Base-by-base conservation (phyloP, 2,329 filamentous ascomycete species). In the Aureobasidium lini region DNA sequence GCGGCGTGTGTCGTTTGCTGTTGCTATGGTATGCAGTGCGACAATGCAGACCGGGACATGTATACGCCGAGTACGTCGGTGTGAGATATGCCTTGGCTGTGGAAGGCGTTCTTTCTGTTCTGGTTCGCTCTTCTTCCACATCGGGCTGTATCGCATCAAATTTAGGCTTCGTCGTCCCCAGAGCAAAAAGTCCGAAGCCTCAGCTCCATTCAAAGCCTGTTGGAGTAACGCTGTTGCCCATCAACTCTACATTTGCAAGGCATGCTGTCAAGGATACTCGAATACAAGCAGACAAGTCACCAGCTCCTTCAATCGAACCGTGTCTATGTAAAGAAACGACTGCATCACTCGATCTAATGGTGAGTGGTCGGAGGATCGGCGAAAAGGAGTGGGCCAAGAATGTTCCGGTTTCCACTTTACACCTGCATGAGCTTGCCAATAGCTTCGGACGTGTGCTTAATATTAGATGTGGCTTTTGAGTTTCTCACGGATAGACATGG, bases 401-500 rank as follows among this genome's bases (percentile, higher is more conserved):
- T 34, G 40, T 13, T 37, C 52, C 52, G 52, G 31, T 37, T 28
- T 23, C 11, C n/a, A n/a, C 42, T 10, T 28, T 52, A 29, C 37
- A 18, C 28, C 49, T 56, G 52, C 52, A 56, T 56, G 52, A 36
- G 39, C 18, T 56, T 56, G 52, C 52, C 52, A 56, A 56, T 56
- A 56, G 52, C 40, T 56, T 36, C 52, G 52, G 52, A 56, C 39
- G 18, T 46, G 52, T 54, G 50, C 50, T 54, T 54, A 36, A 54
- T 54, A 43, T 43, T 54, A 52, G 49, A 42, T 23, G 29, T 40
- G 40, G 50, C 50, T 40, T 54, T 54, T 34, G 28, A 11, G 37
- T 23, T 42, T 56, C 29, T 37, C 11, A 16, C 37, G 37, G 34
- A 16, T 23, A 23, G 23, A 37, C 34, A 34, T 11, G 29, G 4